phyloP scores from a whole-genome alignment of 345 rosid species.

The Triadica sebifera region DNA sequence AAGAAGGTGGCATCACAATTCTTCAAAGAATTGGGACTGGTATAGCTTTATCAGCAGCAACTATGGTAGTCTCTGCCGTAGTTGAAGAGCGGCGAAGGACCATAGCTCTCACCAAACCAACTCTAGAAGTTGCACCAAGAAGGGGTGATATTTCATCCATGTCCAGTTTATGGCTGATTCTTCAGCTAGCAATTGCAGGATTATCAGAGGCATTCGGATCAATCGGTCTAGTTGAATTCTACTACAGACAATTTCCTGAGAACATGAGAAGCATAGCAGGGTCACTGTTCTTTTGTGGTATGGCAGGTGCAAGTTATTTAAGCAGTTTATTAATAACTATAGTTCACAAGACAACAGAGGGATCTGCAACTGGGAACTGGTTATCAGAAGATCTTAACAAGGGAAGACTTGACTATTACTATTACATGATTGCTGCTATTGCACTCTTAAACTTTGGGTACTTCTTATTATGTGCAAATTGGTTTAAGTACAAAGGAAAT shows the following conservation, averaged over 20 bases:
- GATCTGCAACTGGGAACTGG: constrained; percentile 40
- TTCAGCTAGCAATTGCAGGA: constrained; percentile 48
- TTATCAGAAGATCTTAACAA: constrained; percentile 52
- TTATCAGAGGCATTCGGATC: constrained; percentile 42
- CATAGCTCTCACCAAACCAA: constrained; percentile 41
- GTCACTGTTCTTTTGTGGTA: constrained; percentile 39
- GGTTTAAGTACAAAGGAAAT: constrained; percentile 42
- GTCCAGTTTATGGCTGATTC: constrained; percentile 44
- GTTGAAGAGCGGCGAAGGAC: constrained; percentile 40
- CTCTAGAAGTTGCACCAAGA: constrained; percentile 39
- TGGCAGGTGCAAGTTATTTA: constrained; percentile 41
- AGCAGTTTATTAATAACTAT: constrained; percentile 40
- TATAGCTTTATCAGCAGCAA: constrained; percentile 18
- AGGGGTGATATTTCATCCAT: constrained; percentile 48
- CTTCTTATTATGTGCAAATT: constrained; percentile 37
- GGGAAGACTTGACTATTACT: constrained; percentile 47
- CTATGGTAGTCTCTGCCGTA: constrained; percentile 37
- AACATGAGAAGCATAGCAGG: constrained; percentile 61
- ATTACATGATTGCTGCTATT: constrained; percentile 43
- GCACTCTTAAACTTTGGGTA: constrained; percentile 36
- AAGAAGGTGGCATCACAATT: constrained; percentile 45
- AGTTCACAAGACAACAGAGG: constrained; percentile 35
- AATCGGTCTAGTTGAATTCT: constrained; percentile 45
- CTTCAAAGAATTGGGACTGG: constrained; percentile 51
- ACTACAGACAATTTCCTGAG: constrained; percentile 60